Conservation (phyloP, 495 filamentous ascomycete species). For the Podospora pseudoanserina region DNA sequence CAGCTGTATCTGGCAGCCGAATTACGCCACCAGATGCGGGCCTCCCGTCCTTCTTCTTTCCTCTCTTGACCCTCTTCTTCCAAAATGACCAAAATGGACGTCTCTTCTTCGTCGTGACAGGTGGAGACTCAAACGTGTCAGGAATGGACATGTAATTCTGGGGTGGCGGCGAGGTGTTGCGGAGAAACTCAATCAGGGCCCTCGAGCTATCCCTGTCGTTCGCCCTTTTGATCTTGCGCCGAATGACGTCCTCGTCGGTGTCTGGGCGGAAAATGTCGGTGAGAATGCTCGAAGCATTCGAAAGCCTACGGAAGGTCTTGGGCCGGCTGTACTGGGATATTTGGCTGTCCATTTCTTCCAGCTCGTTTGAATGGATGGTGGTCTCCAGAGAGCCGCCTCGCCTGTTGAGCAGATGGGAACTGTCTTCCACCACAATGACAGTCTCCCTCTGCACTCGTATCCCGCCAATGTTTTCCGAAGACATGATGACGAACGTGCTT, state of each 20-base stretch:
- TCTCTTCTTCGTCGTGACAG: slow-evolving; percentile 6
- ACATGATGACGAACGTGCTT: not conserved
- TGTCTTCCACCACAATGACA: slow-evolving; percentile 4
- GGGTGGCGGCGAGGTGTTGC: slow-evolving; percentile 37
- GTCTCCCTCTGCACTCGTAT: not conserved
- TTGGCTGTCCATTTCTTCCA: slow-evolving; percentile 14
- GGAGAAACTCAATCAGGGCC: slow-evolving; percentile 42
- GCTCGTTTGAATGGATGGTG: not conserved
- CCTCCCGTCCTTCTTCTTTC: not conserved
- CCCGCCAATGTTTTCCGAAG: not conserved
- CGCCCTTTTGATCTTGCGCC: slow-evolving; percentile 20
- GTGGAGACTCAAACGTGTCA: slow-evolving; percentile 12
- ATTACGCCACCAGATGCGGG: slow-evolving; percentile 25
- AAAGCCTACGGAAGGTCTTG: slow-evolving; percentile 22
- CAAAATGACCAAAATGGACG: slow-evolving; percentile 17
- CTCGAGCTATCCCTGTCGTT: slow-evolving; percentile 22
- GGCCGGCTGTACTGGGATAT: slow-evolving; percentile 13
- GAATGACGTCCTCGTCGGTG: slow-evolving; percentile 19
- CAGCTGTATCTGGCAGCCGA: slow-evolving; percentile 45
- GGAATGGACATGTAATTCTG: slow-evolving; percentile 40
- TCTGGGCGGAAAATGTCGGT: slow-evolving; percentile 28
- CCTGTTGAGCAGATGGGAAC: not conserved
- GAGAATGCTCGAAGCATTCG: slow-evolving; percentile 24
- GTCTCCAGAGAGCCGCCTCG: not conserved
- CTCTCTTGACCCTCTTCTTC: slow-evolving; percentile 6